Conservation (phyloP, 495 filamentous ascomycete genomes). For the Jackrogersella minutella region DNA sequence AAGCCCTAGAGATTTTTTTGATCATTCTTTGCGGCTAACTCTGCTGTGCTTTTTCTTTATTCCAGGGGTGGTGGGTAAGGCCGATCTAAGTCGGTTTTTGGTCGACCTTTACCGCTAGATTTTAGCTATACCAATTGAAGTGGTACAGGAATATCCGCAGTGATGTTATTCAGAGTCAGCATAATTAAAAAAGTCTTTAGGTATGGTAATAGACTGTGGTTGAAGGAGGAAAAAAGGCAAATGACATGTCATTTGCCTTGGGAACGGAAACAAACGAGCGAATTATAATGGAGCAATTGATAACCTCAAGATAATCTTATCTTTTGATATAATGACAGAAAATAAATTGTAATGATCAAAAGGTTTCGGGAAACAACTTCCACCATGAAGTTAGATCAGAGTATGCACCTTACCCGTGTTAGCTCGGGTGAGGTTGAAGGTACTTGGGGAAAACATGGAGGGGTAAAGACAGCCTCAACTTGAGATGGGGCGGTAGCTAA, state of each 20-base stretch:
- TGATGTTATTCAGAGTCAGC: conserved; percentile 19
- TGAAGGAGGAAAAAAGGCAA: conserved; percentile 25
- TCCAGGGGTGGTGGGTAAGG: not conserved
- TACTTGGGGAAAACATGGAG: conserved; percentile 24
- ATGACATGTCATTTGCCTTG: conserved; percentile 44
- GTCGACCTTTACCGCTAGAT: conserved; percentile 35
- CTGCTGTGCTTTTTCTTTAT: not conserved
- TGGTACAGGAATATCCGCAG: conserved; percentile 17
- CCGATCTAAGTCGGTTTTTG: conserved; percentile 2
- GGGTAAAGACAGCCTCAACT: conserved; percentile 35
- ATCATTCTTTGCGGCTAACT: conserved; percentile 10
- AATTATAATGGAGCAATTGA: conserved; percentile 45
- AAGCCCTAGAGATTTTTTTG: no score
- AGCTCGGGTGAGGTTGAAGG: conserved; percentile 17
- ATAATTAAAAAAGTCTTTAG: no score
- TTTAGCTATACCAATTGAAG: conserved; percentile 22
- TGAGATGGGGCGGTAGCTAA: conserved; percentile 25
- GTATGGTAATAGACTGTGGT: not conserved
- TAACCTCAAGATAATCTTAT: conserved; percentile 47
- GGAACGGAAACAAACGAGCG: conserved; percentile 34
- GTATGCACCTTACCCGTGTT: conserved; percentile 30
- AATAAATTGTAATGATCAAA: conserved; percentile 33
- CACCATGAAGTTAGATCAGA: conserved; percentile 36
- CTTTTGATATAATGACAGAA: conserved; percentile 43
- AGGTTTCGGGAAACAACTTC: conserved; percentile 33